phyloP scores from a whole-genome alignment of 805 yeast species.

The Candida patagonica region DNA sequence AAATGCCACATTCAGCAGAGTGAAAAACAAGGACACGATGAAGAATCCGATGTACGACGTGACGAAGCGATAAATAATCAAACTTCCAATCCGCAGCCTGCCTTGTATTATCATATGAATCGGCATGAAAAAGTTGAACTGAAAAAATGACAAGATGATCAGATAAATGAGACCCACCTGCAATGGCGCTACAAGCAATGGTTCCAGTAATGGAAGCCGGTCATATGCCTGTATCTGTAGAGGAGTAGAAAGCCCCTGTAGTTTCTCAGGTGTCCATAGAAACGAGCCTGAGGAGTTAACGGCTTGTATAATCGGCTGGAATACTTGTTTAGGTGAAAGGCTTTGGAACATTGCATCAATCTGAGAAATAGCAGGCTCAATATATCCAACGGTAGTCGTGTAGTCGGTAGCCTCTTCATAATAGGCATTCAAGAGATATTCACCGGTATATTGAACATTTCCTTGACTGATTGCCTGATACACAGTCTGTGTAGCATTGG shows the following conservation, averaged over 20 bases:
- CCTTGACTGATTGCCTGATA: constrained; percentile 32
- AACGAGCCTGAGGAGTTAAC: constrained; percentile 22
- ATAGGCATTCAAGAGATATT: constrained; percentile 31
- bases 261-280: constrained; percentile 18
- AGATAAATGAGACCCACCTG: constrained; percentile 71
- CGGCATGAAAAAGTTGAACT: constrained; percentile 47
- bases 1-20: constrained; percentile 57
- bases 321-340: constrained; percentile 16
- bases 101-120: constrained; percentile 43
- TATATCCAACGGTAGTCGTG: constrained; percentile 35
- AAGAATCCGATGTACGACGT: constrained; percentile 44
- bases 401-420: constrained; percentile 63
- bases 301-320: constrained; percentile 25
- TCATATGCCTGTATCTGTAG: constrained; percentile 26
- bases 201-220: constrained; percentile 8
- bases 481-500: constrained; percentile 38
- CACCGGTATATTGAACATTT: constrained; percentile 22
- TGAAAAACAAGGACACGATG: constrained; percentile 47
- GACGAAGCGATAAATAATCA: constrained; percentile 43
- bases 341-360: constrained; percentile 29
- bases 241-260: constrained; percentile 26
- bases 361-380: constrained; percentile 34
- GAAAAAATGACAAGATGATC: constrained; percentile 65
- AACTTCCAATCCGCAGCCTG: constrained; percentile 36
- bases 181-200: constrained; percentile 52